Percentiles rank a stretch among this genome's conserved stretches.
Evolutionary conservation across 805 yeast species (phyloP).

Genomic region (Yamadazyma kitorensis): DNA sequence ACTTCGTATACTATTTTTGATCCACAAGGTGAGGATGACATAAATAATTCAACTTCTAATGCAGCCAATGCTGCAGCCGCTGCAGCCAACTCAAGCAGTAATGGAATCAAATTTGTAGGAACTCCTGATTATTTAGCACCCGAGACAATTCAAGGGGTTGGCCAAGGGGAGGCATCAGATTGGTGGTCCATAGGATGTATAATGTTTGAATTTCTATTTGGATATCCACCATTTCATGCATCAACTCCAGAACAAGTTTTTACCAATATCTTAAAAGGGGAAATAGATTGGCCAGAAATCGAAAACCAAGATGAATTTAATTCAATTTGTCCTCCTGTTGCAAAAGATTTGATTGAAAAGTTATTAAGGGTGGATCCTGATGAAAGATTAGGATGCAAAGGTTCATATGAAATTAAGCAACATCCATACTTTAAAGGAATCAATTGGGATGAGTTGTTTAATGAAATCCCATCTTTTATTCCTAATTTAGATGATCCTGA

Average conservation of each 20-base stretch:
- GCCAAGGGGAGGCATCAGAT: constrained; percentile 84
- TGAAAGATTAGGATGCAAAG: constrained; percentile 71
- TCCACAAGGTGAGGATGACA: constrained; percentile 47
- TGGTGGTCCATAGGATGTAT: constrained; percentile 99
- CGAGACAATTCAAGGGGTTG: constrained; percentile 82
- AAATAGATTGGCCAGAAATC: constrained; percentile 81
- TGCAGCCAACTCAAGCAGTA: constrained; percentile 18
- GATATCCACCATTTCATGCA: constrained; percentile 94
- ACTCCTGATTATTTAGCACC: constrained; percentile 98
- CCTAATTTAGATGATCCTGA: constrained; percentile 80
- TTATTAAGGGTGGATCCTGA: constrained; percentile 64
- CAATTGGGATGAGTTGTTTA: constrained; percentile 71
- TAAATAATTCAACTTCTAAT: not conserved
- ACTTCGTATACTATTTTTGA: constrained; percentile 64
- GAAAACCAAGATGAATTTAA: constrained; percentile 47
- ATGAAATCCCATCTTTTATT: constrained; percentile 75
- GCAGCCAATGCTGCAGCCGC: not conserved
- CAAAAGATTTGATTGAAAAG: constrained; percentile 67
- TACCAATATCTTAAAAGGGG: constrained; percentile 69
- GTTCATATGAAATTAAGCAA: constrained; percentile 70
- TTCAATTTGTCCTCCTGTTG: constrained; percentile 57
- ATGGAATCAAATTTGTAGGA: constrained; percentile 75
- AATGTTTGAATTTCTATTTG: constrained; percentile 85
- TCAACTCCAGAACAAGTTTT: constrained; percentile 77
- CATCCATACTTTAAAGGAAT: constrained; percentile 77